Conservation (phyloP, 495 filamentous ascomycete species). For the Neurospora discreta region DNA sequence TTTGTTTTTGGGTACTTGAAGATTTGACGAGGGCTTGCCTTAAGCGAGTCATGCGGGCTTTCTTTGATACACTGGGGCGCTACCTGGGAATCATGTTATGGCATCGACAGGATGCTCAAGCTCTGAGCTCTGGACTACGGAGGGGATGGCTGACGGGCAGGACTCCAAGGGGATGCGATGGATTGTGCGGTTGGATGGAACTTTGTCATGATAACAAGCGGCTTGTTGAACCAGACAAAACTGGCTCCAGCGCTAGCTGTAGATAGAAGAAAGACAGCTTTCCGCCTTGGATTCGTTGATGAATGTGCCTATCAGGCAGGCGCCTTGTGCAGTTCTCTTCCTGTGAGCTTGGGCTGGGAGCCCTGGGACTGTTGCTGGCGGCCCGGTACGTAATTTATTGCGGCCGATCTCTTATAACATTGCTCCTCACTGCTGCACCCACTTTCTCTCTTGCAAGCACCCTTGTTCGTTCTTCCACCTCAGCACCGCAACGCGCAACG, state of each 20-base stretch:
- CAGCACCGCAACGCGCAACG: slow-evolving; percentile 6
- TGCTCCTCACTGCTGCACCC: slow-evolving; percentile 16
- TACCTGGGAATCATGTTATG: background rate
- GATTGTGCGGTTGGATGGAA: background rate
- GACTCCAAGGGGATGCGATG: background rate
- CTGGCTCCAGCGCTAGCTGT: background rate
- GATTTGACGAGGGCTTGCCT: background rate
- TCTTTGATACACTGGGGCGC: background rate
- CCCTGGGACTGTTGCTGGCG: slow-evolving; percentile 14
- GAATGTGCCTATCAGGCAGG: slow-evolving; percentile 21
- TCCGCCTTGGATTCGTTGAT: slow-evolving; percentile 6
- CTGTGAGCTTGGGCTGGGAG: slow-evolving; percentile 11
- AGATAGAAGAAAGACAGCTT: background rate
- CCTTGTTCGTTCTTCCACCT: slow-evolving; percentile 5
- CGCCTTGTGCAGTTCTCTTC: slow-evolving; percentile 3
- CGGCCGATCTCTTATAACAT: slow-evolving; percentile 18
- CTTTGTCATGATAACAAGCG: background rate
- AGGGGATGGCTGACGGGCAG: background rate
- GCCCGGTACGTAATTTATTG: slow-evolving; percentile 26
- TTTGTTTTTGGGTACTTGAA: background rate
- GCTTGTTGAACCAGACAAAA: background rate
- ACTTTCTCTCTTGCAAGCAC: slow-evolving; percentile 5
- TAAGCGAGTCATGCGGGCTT: background rate
- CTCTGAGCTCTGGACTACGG: background rate
- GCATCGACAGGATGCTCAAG: background rate